phyloP scores from a whole-genome alignment of 805 yeast species.

The Schwanniomyces sp. region DNA sequence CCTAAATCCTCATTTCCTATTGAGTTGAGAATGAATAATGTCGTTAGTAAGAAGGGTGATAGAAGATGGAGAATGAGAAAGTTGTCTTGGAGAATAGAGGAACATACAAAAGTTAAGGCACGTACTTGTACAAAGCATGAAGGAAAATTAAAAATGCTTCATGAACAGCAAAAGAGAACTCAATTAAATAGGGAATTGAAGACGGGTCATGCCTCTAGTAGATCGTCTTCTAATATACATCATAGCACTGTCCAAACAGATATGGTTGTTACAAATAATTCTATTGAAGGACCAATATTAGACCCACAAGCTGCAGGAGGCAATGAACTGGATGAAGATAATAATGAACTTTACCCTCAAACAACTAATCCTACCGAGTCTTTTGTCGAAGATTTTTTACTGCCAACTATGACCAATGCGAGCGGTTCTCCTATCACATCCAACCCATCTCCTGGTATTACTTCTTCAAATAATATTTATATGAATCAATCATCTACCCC shows the following conservation, averaged over 20 bases:
- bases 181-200: conserved; percentile 10
- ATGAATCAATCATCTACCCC: conserved; percentile 14
- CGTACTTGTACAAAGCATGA: conserved; percentile 59
- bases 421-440: neutral
- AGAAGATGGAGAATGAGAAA: conserved; percentile 92
- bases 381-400: conserved; percentile 26
- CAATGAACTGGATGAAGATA: neutral
- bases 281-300: neutral
- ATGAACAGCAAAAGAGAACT: conserved; percentile 31
- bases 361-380: conserved; percentile 21
- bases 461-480: neutral
- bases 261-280: neutral
- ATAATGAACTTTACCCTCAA: neutral
- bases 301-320: neutral
- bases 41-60: conserved; percentile 49
- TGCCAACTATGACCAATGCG: neutral
- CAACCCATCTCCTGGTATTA: neutral
- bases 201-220: conserved; percentile 1
- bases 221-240: conserved; percentile 10
- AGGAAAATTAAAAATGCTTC: conserved; percentile 45
- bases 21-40: conserved; percentile 78
- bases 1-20: conserved; percentile 86
- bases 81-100: conserved; percentile 86
- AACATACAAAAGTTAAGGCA: conserved; percentile 62
- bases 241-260: conserved; percentile 1